Base-by-base conservation (phyloP, 2,329 filamentous ascomycete genomes). In the Remersonia thermophila region DNA sequence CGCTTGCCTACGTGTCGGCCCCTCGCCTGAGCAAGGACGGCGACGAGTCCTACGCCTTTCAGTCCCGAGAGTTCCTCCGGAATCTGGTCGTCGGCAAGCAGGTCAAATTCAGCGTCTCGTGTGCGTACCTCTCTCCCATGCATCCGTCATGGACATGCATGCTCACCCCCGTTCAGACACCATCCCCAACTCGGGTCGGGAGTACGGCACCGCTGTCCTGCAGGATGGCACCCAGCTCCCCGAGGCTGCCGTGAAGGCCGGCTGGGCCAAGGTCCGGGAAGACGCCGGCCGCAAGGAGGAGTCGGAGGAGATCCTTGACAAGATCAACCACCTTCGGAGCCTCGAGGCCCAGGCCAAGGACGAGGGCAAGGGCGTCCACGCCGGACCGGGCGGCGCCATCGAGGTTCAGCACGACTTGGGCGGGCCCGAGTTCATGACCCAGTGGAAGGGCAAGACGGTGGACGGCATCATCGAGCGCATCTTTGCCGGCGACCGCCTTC, bases 261-360 rank as follows among this genome's bases (percentile, higher is more conserved):
- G 91, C 47, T 95, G 87, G 86, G 65, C 86, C 45, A 93, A 91
- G 63, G 73, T 98, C 41, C 78, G 91, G 45, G 91, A 98, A 52
- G 91, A 98, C 59, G 87, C 89, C 40, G 87, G 86, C 43, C 80
- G 81, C 47, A 91, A 89, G 55, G 87, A 95, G 47, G 86, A 95
- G 40, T 77, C 79, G 2, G 82, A 91, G 39, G 80, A 86, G 35
- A 69, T 80, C 7, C 66, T 71, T 18, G 63, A 77, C 45, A 71
- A 81, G 41, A 67, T 98, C 16, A 81, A 93, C 50, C 79, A 76
- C 50, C 73, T 98, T 42, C 79, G 84, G 48, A 69, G 69, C 32
- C 65, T 89, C 25, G 87, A 96, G 60, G 67, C 73, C 30, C 73
- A 81, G 48, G 91, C 91, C 40, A 85, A 77, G 59, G 68, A 71